Percentiles rank a stretch among this genome's conserved stretches.
phyloP scores from a whole-genome alignment of 1,284 basidiomycete species.

The Trametes hirsuta region DNA sequence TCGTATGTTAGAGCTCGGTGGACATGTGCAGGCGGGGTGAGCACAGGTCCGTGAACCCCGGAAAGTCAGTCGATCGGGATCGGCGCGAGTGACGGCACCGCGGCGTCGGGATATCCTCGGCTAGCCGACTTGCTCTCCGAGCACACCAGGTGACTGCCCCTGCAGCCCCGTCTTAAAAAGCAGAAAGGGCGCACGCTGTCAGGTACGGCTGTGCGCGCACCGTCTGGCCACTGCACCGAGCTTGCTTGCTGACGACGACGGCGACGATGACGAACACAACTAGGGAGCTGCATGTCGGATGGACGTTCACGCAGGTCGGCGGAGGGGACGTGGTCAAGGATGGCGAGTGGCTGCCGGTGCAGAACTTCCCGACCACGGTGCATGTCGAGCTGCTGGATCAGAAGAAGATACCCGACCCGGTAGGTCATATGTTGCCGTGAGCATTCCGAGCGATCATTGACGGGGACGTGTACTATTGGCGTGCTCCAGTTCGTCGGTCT shows the following conservation, averaged over 20 bases:
- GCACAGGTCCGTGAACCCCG: slow-evolving; percentile 4
- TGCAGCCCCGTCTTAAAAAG: neutral
- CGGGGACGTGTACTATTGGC: neutral
- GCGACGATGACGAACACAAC: slow-evolving; percentile 10
- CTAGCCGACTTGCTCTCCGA: neutral
- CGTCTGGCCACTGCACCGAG: neutral
- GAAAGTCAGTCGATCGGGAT: slow-evolving; percentile 15
- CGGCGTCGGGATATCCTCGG: slow-evolving; percentile 8
- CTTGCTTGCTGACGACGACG: neutral
- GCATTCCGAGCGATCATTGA: neutral
- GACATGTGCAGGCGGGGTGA: neutral
- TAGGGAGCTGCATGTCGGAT: slow-evolving; percentile 44
- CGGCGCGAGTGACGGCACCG: slow-evolving; percentile 2
- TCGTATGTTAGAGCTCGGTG: neutral
- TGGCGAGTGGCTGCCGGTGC: slow-evolving; percentile 68
- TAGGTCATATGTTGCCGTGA: slow-evolving; percentile 36
- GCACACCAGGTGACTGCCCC: slow-evolving; percentile 8
- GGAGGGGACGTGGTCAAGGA: slow-evolving; percentile 60
- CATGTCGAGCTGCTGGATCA: slow-evolving; percentile 81
- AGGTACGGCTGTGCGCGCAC: too few species aligned
- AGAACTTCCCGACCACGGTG: slow-evolving; percentile 78
- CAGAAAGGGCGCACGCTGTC: neutral
- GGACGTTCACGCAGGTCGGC: slow-evolving; percentile 70
- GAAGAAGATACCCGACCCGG: slow-evolving; percentile 80
- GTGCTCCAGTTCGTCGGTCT: slow-evolving; percentile 64